Conservation (phyloP, 805 yeast species). For the Jamesozyma spencerorum region DNA sequence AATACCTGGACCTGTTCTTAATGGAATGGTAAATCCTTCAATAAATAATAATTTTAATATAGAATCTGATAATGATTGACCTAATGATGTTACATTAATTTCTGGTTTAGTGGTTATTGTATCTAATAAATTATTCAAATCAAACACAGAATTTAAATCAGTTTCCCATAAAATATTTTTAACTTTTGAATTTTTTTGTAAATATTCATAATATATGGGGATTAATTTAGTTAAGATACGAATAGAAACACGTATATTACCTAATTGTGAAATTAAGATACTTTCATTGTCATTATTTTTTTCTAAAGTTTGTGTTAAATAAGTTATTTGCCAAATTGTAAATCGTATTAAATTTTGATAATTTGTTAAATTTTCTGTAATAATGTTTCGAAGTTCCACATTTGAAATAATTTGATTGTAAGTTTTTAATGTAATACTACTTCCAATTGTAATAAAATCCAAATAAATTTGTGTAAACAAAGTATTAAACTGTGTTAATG, state of each 20-base stretch:
- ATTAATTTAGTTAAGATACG: constrained; percentile 55
- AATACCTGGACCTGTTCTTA: constrained; percentile 9
- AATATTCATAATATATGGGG: constrained; percentile 56
- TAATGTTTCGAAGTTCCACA: constrained; percentile 41
- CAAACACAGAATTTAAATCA: background rate
- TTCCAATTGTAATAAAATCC: constrained; percentile 13
- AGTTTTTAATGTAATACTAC: constrained; percentile 12
- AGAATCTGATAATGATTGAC: constrained; percentile 24
- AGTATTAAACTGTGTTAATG: constrained; percentile 31
- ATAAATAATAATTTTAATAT: constrained; percentile 23
- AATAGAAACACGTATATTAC: constrained; percentile 42
- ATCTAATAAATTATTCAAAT: background rate
- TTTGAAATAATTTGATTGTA: constrained; percentile 42
- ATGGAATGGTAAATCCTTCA: constrained; percentile 23
- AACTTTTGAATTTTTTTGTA: background rate
- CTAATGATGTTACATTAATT: constrained; percentile 24
- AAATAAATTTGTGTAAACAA: constrained; percentile 26
- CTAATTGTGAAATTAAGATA: constrained; percentile 7
- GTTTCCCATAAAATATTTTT: background rate
- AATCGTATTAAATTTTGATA: constrained; percentile 35
- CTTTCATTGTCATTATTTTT: background rate
- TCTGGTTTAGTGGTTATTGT: background rate
- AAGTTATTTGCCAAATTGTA: constrained; percentile 29
- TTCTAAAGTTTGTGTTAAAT: constrained; percentile 15
- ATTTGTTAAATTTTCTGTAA: constrained; percentile 1